Percentiles rank a stretch among this genome's conserved stretches.
phyloP scores from a whole-genome alignment of 2,329 filamentous ascomycete species.

The Trematosphaeria pertusa region DNA sequence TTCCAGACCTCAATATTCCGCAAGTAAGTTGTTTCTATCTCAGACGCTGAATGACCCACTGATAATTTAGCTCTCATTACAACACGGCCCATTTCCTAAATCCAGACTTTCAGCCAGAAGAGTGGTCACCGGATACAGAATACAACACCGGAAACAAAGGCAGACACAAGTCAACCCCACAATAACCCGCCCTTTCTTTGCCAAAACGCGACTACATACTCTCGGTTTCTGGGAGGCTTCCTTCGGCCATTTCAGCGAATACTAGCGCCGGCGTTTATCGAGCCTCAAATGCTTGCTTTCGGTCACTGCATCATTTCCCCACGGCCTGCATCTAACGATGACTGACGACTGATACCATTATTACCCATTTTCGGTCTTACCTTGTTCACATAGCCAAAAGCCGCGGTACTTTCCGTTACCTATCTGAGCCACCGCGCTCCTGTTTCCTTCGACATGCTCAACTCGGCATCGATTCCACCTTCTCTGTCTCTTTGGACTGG shows the following conservation, averaged over 20 bases:
- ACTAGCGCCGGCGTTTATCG: conserved; percentile 46
- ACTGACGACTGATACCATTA: conserved; percentile 46
- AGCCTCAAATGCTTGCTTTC: conserved; percentile 38
- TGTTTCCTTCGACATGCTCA: conserved; percentile 26
- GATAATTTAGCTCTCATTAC: conserved; percentile 57
- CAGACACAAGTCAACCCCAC: conserved; percentile 47
- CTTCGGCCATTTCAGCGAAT: conserved; percentile 45
- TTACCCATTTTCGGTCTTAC: conserved; percentile 40
- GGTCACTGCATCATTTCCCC: conserved; percentile 33
- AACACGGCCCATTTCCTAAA: conserved; percentile 61
- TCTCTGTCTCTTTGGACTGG: conserved; percentile 22
- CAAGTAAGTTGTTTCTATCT: conserved; percentile 47
- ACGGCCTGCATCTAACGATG: conserved; percentile 39
- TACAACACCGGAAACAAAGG: conserved; percentile 49
- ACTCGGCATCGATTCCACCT: conserved; percentile 25
- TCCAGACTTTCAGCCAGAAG: conserved; percentile 60
- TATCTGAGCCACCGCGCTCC: conserved; percentile 7
- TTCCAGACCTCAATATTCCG: conserved; percentile 59
- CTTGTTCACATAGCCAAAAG: conserved; percentile 41
- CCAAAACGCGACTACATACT: conserved; percentile 19
- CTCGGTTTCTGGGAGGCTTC: conserved; percentile 34
- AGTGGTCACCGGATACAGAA: conserved; percentile 58
- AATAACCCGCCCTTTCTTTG: conserved; percentile 27
- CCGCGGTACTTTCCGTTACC: conserved; percentile 24
- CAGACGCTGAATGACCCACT: too few species aligned